phyloP scores from a whole-genome alignment of 129 eudicot species.

The Artemisia annua region DNA sequence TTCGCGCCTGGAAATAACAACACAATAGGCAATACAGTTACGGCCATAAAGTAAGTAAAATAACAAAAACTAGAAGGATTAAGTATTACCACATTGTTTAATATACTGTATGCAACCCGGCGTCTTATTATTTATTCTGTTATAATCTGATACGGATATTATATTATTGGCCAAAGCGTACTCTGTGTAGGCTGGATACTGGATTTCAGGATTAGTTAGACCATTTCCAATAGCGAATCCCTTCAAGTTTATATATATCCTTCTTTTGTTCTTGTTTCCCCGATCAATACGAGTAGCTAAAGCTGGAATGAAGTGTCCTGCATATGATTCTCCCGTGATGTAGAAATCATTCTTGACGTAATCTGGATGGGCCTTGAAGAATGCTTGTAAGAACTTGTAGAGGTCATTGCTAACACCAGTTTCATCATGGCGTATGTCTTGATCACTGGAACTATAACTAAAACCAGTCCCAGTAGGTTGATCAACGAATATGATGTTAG shows the following conservation, averaged over 20 bases:
- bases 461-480: slow-evolving; percentile 15
- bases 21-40: not conserved
- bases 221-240: slow-evolving; percentile 4
- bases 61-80: not conserved
- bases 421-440: slow-evolving; percentile 1
- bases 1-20: slow-evolving; percentile 7
- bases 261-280: not conserved
- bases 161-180: slow-evolving; percentile 3
- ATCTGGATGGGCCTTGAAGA: slow-evolving; percentile 11
- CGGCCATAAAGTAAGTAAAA: not conserved
- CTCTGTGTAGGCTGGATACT: slow-evolving; percentile 18
- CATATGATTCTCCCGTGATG: slow-evolving; percentile 14
- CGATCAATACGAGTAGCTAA: not conserved
- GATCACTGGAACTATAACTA: slow-evolving; percentile 18
- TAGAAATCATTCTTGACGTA: slow-evolving; percentile 8
- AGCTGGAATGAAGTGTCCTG: slow-evolving; percentile 9
- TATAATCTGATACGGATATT: not conserved
- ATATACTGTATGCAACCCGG: not conserved
- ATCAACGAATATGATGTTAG: not conserved
- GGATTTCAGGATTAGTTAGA: slow-evolving; percentile 4
- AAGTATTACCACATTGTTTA: not conserved
- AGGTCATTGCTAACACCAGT: slow-evolving; percentile 11
- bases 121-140: not conserved
- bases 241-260: slow-evolving; percentile 3
- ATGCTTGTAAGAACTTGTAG: slow-evolving; percentile 10